Evolutionary conservation across 2,329 filamentous ascomycete species (phyloP).

Genomic region (Phyllachora maydis): DNA sequence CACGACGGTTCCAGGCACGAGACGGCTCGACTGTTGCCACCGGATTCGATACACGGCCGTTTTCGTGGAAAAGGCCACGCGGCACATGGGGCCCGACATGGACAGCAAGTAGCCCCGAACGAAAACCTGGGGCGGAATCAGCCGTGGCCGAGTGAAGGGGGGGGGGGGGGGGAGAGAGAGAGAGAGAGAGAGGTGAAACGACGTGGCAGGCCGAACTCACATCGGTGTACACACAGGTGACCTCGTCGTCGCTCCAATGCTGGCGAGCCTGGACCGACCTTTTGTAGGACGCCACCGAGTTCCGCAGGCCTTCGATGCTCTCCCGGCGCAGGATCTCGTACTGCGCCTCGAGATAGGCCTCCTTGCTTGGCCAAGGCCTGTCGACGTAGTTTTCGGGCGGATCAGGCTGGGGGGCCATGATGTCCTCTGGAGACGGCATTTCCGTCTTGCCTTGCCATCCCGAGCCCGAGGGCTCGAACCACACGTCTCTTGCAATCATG

Average conservation of each 20-base stretch:
- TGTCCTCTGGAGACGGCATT: constrained; percentile 29
- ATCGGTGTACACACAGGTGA: constrained; percentile 48
- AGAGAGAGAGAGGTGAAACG: not conserved
- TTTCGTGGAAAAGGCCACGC: constrained; percentile 49
- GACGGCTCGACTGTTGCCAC: constrained; percentile 34
- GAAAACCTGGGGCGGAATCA: constrained; percentile 39
- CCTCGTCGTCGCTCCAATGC: constrained; percentile 23
- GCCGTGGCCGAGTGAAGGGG: not conserved
- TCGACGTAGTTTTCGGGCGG: constrained; percentile 31
- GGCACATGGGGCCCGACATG: constrained; percentile 38
- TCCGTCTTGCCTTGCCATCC: constrained; percentile 20
- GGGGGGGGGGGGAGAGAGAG: not conserved
- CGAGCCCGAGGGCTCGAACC: constrained; percentile 2
- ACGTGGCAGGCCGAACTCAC: constrained; percentile 18
- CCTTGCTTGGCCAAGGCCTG: constrained; percentile 35
- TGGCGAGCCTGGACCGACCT: constrained; percentile 15
- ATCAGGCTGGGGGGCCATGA: constrained; percentile 16
- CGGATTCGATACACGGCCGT: constrained; percentile 44
- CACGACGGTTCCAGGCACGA: constrained; percentile 30
- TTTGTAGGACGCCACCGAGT: constrained; percentile 38
- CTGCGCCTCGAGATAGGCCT: constrained; percentile 50
- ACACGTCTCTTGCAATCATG: too few relatives aligned
- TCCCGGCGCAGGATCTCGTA: constrained; percentile 64
- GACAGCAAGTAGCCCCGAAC: constrained; percentile 45
- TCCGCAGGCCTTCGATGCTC: constrained; percentile 44